A percentile compares a stretch with the other conserved stretches of the same genome.
These are phyloP conservation scores for Neurospora cerealis DNA, from an alignment of 495 filamentous ascomycete genomes.

Conservation along the genomic window DNA sequence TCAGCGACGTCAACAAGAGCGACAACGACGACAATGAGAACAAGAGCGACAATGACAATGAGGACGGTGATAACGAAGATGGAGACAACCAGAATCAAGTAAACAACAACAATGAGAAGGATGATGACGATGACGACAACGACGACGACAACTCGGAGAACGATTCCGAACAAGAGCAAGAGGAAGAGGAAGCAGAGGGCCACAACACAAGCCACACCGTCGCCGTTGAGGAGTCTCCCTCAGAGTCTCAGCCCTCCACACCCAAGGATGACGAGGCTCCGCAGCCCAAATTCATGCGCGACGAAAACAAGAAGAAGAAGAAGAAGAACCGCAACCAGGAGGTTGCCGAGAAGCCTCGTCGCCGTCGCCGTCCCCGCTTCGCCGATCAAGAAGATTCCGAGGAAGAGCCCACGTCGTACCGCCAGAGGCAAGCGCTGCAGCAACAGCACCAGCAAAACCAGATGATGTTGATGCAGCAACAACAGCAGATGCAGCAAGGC, in stretches of 20 bases:
- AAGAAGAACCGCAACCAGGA: constrained; percentile 8
- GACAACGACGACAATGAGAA: neutral
- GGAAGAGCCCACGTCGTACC: constrained; percentile 7
- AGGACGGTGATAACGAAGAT: constrained; percentile 7
- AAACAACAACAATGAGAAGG: constrained; percentile 1
- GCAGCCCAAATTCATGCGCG: constrained; percentile 26
- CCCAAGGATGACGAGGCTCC: constrained; percentile 23
- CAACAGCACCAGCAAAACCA: constrained; percentile 15
- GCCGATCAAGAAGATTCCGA: constrained; percentile 4
- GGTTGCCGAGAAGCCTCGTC: constrained; percentile 8
- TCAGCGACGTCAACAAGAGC: neutral
- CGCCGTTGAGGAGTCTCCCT: neutral
- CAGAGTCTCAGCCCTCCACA: constrained; percentile 21
- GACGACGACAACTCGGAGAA: constrained; percentile 3
- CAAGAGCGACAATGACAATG: constrained; percentile 5
- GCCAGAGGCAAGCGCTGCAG: constrained; percentile 16
- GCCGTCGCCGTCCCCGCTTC: constrained; percentile 4
- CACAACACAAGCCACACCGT: neutral
- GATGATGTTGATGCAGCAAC: constrained; percentile 13
- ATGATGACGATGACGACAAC: constrained; percentile 7
- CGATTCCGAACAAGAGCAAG: constrained; percentile 8
- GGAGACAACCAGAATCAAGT: constrained; percentile 9
- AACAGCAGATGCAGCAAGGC: constrained; percentile 10
- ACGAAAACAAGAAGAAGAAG: constrained; percentile 11
- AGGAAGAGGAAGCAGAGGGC: constrained; percentile 17